phyloP scores from a whole-genome alignment of 257 asterid genomes.

The Plantago major region DNA sequence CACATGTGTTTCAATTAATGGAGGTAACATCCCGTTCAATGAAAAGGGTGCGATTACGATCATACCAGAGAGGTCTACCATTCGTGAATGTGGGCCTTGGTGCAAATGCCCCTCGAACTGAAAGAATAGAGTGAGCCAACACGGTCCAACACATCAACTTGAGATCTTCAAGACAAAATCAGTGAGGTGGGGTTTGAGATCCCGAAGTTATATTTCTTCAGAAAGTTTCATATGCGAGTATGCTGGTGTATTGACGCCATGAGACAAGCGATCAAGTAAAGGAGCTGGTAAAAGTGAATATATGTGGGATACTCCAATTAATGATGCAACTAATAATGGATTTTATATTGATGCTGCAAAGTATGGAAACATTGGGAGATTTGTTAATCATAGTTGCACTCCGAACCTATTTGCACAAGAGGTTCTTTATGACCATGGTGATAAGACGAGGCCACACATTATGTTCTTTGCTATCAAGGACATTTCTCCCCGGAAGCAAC shows the following conservation, averaged over 20 bases:
- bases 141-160: constrained; percentile 38
- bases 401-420: constrained; percentile 74
- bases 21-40: constrained; percentile 52
- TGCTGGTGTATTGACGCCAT: constrained; percentile 48
- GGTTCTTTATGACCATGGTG: constrained; percentile 59
- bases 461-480: constrained; percentile 57
- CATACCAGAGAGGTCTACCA: constrained; percentile 22
- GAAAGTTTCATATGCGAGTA: constrained; percentile 84
- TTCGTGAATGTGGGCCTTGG: constrained; percentile 74
- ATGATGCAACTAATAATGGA: constrained; percentile 44
- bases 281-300: constrained; percentile 50
- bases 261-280: constrained; percentile 38
- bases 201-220: constrained; percentile 38
- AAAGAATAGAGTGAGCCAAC: constrained; percentile 64
- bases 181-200: constrained; percentile 85
- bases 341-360: neutral
- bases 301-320: constrained; percentile 50
- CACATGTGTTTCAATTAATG: constrained; percentile 48
- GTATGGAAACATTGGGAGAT: constrained; percentile 70
- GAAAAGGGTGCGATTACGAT: constrained; percentile 46
- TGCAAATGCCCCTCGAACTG: constrained; percentile 76
- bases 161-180: constrained; percentile 64
- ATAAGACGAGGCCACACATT: constrained; percentile 59
- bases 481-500: constrained; percentile 55
- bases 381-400: constrained; percentile 72